Conservation (phyloP, 148 eudicot species). For the Amaranthus palmeri region DNA sequence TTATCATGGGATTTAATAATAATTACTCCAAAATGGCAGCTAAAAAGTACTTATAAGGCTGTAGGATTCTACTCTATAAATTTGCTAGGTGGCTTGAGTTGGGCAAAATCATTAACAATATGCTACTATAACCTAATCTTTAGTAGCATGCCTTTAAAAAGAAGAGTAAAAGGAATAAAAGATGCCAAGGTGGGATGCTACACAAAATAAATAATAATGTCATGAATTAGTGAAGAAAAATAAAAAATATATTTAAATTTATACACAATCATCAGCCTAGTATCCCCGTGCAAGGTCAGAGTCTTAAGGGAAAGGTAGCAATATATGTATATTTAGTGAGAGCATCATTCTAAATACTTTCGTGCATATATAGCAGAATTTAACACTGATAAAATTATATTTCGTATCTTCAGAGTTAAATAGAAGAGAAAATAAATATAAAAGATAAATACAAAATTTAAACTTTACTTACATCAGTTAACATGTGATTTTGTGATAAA, state of each 20-base stretch:
- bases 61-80: neutral
- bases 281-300: neutral
- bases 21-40: slow-evolving; percentile 19
- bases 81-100: slow-evolving; percentile 24
- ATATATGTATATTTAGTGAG: no score
- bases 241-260: no score
- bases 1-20: neutral
- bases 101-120: slow-evolving; percentile 15
- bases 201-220: slow-evolving; percentile 2
- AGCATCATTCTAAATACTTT: no score
- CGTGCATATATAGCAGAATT: no score
- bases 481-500: no score
- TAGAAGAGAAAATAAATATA: no score
- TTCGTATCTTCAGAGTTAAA: no score
- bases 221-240: neutral
- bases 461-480: no score
- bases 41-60: slow-evolving; percentile 6
- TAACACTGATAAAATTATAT: no score
- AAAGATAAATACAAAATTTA: no score
- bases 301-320: no score
- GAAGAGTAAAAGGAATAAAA: slow-evolving; percentile 6
- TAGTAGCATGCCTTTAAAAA: neutral
- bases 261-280: no score
- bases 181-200: neutral
- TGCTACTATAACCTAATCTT: slow-evolving; percentile 2